Evolutionary conservation across 2,329 filamentous ascomycete genomes (phyloP).

Genomic region (Ophiostoma pallidulum): DNA sequence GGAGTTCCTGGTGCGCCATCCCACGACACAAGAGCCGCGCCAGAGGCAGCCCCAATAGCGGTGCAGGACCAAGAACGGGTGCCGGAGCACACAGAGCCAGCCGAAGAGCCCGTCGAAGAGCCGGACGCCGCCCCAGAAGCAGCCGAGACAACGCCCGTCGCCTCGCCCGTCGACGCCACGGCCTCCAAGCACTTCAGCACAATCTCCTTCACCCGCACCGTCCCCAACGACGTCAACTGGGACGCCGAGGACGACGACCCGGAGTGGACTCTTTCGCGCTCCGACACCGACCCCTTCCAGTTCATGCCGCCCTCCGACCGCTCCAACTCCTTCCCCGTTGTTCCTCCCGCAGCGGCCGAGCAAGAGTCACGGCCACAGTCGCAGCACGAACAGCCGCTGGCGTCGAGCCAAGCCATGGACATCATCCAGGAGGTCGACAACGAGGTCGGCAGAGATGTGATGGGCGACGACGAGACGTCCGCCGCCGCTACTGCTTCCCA

Average conservation of each 20-base stretch:
- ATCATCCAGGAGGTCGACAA: slow-evolving; percentile 44
- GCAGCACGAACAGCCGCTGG: slow-evolving; percentile 27
- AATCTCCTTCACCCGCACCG: slow-evolving; percentile 55
- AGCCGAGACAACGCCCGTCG: neutral
- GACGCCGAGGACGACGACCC: slow-evolving; percentile 46
- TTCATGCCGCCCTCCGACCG: slow-evolving; percentile 48
- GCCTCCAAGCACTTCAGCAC: slow-evolving; percentile 47
- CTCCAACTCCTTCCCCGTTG: slow-evolving; percentile 54
- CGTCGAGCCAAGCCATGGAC: slow-evolving; percentile 42
- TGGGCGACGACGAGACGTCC: slow-evolving; percentile 20
- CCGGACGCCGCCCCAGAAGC: neutral
- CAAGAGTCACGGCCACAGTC: neutral
- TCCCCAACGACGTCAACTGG: slow-evolving; percentile 53
- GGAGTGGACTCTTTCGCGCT: slow-evolving; percentile 46
- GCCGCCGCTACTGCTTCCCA: neutral
- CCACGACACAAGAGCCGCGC: neutral
- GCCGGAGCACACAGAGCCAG: neutral
- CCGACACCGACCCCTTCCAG: slow-evolving; percentile 48
- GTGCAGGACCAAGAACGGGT: neutral
- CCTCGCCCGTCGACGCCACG: neutral
- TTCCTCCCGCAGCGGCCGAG: slow-evolving; percentile 36
- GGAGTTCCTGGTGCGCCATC: neutral
- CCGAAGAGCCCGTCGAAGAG: too few relatives aligned
- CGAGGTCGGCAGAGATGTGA: slow-evolving; percentile 35
- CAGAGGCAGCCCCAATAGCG: neutral